These are phyloP conservation scores for Chalciporus pseudorubinellus DNA, from an alignment of 768 basidiomycete genomes.

Conservation along the genomic window DNA sequence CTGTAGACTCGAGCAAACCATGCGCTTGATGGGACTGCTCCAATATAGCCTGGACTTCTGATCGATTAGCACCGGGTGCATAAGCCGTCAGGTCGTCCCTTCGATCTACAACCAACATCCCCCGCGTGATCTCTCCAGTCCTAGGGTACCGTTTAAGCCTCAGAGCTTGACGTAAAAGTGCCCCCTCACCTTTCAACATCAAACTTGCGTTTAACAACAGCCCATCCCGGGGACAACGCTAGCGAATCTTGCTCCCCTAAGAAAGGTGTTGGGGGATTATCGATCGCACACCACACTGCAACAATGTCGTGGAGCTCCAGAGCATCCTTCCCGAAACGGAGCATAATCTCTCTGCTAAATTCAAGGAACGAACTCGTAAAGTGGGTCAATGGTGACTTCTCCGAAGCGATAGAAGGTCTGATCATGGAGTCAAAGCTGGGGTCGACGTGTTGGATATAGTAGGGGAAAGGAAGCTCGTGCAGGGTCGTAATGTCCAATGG, in stretches of 20 bases:
- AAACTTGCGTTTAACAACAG: conserved; percentile 48
- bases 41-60: conserved; percentile 54
- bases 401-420: conserved; percentile 43
- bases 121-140: conserved; percentile 74
- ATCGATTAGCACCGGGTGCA: conserved; percentile 63
- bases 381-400: conserved; percentile 62
- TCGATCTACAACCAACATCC: conserved; percentile 85
- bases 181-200: conserved; percentile 64
- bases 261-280: conserved; percentile 52
- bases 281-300: conserved; percentile 84
- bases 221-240: conserved; percentile 54
- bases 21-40: conserved; percentile 36
- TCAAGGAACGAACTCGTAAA: conserved; percentile 82
- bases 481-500: conserved; percentile 82
- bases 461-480: conserved; percentile 73
- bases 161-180: not conserved
- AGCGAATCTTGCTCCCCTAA: conserved; percentile 25
- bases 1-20: conserved; percentile 46
- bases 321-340: conserved; percentile 75
- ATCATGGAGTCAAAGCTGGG: conserved; percentile 50
- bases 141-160: conserved; percentile 33
- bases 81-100: conserved; percentile 65
- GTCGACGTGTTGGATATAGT: conserved; percentile 60
- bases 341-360: conserved; percentile 72
- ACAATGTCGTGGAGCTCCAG: conserved; percentile 91